Percentiles rank a stretch among this genome's conserved stretches.
These are phyloP conservation scores for Collybiopsis luxurians DNA, from an alignment of 768 basidiomycete species.

Conservation along the genomic window DNA sequence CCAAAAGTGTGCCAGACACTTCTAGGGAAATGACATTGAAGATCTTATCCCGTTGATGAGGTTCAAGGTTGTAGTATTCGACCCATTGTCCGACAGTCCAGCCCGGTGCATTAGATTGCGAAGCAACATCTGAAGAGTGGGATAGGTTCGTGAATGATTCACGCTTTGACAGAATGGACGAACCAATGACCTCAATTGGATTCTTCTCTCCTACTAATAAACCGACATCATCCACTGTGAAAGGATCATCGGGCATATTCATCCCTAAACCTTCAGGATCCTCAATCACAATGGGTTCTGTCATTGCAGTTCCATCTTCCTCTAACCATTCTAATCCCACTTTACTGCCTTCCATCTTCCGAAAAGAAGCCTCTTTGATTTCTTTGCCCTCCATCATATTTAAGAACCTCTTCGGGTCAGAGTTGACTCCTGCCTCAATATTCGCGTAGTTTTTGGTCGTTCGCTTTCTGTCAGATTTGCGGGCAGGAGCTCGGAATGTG, in stretches of 20 bases:
- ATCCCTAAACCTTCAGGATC: conserved; percentile 81
- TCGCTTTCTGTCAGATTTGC: conserved; percentile 79
- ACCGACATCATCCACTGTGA: conserved; percentile 81
- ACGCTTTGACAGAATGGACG: conserved; percentile 15
- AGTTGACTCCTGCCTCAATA: conserved; percentile 60
- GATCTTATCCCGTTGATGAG: conserved; percentile 75
- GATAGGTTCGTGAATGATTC: not conserved
- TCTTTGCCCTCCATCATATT: conserved; percentile 66
- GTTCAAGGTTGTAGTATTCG: conserved; percentile 73
- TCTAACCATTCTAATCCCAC: conserved; percentile 77
- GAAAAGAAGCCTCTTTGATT: conserved; percentile 63
- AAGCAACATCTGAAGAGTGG: conserved; percentile 68
- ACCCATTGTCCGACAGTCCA: conserved; percentile 95
- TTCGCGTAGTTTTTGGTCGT: conserved; percentile 78
- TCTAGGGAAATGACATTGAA: conserved; percentile 96
- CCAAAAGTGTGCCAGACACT: conserved; percentile 82
- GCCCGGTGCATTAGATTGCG: conserved; percentile 79
- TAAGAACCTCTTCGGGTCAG: conserved; percentile 66
- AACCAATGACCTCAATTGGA: conserved; percentile 91
- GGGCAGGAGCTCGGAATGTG: conserved; percentile 72
- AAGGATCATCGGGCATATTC: conserved; percentile 73
- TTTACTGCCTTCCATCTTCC: conserved; percentile 61
- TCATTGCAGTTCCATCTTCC: conserved; percentile 68
- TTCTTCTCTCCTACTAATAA: conserved; percentile 73
- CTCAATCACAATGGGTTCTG: conserved; percentile 81